Percentiles rank a stretch among this genome's conserved stretches.
Conservation (phyloP, 2,329 filamentous ascomycete genomes). For the Microsporum canis region DNA sequence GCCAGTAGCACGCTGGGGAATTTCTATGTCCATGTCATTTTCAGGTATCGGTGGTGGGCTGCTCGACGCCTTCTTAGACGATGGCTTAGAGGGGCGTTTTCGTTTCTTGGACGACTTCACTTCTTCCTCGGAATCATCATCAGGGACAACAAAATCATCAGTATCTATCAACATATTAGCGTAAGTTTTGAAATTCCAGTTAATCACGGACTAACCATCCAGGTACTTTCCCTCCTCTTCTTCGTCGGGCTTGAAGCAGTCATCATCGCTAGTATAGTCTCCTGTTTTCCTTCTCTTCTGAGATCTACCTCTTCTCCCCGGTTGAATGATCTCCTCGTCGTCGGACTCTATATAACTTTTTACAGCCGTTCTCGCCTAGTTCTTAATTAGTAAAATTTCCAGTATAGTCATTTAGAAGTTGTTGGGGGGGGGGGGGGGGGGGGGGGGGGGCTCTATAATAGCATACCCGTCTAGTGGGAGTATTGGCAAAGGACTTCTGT, state of each 20-base stretch:
- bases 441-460: not conserved
- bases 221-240: constrained; percentile 40
- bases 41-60: constrained; percentile 36
- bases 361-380: constrained; percentile 48
- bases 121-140: constrained; percentile 69
- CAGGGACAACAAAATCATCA: constrained; percentile 77
- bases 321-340: constrained; percentile 56
- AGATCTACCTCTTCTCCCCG: constrained; percentile 41
- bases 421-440: too few species aligned
- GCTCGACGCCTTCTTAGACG: constrained; percentile 26
- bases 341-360: constrained; percentile 80
- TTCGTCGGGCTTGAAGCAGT: constrained; percentile 51
- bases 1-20: constrained; percentile 47
- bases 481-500: constrained; percentile 41
- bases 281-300: constrained; percentile 45
- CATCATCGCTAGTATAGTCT: constrained; percentile 29
- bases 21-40: constrained; percentile 43
- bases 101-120: constrained; percentile 55
- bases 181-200: constrained; percentile 26
- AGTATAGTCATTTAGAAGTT: not conserved
- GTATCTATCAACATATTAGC: constrained; percentile 43
- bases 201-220: constrained; percentile 34
- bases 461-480: constrained; percentile 67
- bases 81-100: constrained; percentile 49
- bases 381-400: not conserved